These are phyloP conservation scores for Hericium coralloides DNA, from an alignment of 768 basidiomycete species.

Conservation along the genomic window DNA sequence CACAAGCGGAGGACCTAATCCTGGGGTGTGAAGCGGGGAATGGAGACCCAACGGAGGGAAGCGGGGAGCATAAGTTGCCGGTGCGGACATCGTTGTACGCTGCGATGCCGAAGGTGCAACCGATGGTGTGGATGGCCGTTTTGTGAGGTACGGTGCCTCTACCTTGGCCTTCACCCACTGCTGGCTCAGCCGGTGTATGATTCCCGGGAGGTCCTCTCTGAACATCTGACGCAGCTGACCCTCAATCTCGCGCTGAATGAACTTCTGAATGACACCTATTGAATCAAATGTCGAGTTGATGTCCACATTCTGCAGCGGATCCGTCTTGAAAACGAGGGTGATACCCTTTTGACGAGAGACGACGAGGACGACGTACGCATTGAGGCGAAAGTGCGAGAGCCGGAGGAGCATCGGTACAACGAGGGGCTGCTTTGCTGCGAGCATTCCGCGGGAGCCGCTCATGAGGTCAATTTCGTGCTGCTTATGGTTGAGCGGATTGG, in stretches of 20 bases:
- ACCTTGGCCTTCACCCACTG: slow-evolving; percentile 94
- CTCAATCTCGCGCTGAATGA: slow-evolving; percentile 96
- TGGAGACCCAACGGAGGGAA: background rate
- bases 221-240: slow-evolving; percentile 97
- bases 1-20: slow-evolving; percentile 1
- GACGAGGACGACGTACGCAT: slow-evolving; percentile 94
- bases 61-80: background rate
- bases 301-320: slow-evolving; percentile 95
- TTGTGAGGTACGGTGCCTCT: slow-evolving; percentile 78
- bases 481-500: slow-evolving; percentile 91
- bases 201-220: slow-evolving; percentile 90
- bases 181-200: slow-evolving; percentile 93
- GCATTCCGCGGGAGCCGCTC: slow-evolving; percentile 76
- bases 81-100: slow-evolving; percentile 7
- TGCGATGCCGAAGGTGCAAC: slow-evolving; percentile 7
- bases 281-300: slow-evolving; percentile 98
- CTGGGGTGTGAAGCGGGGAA: slow-evolving; percentile 1
- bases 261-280: slow-evolving; percentile 95
- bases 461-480: slow-evolving; percentile 85
- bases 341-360: slow-evolving; percentile 97
- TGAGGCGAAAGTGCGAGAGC: slow-evolving; percentile 89
- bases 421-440: slow-evolving; percentile 90
- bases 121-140: slow-evolving; percentile 30
- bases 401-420: slow-evolving; percentile 98
- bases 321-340: slow-evolving; percentile 98